Evolutionary conservation across 1,284 basidiomycete genomes (phyloP), one percentile per base, ranked within the genome.

Genomic region (Pseudozyma tsukubaensis): DNA sequence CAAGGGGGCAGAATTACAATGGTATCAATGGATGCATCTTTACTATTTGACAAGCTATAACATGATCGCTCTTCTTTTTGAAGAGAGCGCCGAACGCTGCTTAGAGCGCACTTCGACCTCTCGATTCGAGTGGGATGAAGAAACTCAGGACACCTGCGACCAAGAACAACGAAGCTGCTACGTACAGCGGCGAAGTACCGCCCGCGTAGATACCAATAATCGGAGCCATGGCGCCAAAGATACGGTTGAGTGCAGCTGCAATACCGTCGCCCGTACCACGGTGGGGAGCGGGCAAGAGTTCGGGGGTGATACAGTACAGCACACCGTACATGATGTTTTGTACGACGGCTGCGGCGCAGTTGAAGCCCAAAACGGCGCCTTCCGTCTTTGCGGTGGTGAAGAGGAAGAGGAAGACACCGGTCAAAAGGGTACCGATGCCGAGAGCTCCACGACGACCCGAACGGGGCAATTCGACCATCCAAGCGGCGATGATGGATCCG

Each of bases 241-340:
- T 13, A 13, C 83, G 68, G 72, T 84, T 84, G 32, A 83, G 59
- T 11, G 74, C 71, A 1, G 81, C 72, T 6, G 76, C 78, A 39
- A 84, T 75, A 11, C 80, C 83, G 35, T 84, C 83, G 16, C 79
- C 83, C 2, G 82, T 83, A 3, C 83, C 83, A 11, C 83, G 81
- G 18, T 77, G 63, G 10, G 83, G 83, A 53, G 81, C 82, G 3
- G 83, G 83, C 54, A 83, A 75, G 3, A 72, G 53, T 56, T 84
- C 83, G 10, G 83, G 83, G 0, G 83, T 83, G 56, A 79, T 80
- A 47, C 64, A 65, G 70, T 80, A 82, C 4, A 83, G 67, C 16
- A 63, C 59, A 6, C 50, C 59, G 29, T 71, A 71, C 79, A 83
- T 83, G 43, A 79, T 57, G 37, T 81, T 74, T 43, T 83, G 81